These are phyloP conservation scores for Phaffia tasmanica DNA, from an alignment of 768 basidiomycete species.

Conservation along the genomic window DNA sequence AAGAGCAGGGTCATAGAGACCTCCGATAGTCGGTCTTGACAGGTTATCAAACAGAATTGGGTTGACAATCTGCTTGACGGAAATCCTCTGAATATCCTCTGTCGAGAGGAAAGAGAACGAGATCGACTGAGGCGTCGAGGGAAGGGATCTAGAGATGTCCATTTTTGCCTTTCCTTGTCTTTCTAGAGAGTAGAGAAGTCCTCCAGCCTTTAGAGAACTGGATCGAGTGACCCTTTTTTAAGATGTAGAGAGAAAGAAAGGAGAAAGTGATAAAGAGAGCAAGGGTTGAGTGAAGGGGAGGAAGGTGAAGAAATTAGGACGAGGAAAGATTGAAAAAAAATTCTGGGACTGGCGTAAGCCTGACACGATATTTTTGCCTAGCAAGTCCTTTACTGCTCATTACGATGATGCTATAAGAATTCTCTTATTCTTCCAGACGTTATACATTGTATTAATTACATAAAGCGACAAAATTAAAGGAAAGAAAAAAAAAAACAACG, in stretches of 20 bases:
- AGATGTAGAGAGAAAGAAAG: background rate
- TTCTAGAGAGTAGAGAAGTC: too few relatives aligned
- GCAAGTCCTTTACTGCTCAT: too few relatives aligned
- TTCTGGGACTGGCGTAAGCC: too few relatives aligned
- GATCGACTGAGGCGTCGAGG: slow-evolving; percentile 69
- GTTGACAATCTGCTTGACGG: slow-evolving; percentile 95
- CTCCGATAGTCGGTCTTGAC: slow-evolving; percentile 79
- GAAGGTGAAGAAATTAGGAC: background rate
- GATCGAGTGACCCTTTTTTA: background rate
- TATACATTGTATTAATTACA: too few relatives aligned
- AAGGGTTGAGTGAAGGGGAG: background rate
- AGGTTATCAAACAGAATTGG: slow-evolving; percentile 85
- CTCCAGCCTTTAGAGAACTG: background rate
- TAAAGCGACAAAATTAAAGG: too few relatives aligned
- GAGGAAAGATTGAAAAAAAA: background rate
- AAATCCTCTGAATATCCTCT: slow-evolving; percentile 79
- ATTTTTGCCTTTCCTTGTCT: slow-evolving; percentile 35
- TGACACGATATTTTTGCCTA: too few relatives aligned
- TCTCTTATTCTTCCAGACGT: too few relatives aligned
- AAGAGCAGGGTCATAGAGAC: slow-evolving; percentile 87
- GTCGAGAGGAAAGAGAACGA: slow-evolving; percentile 88
- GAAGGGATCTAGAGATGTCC: slow-evolving; percentile 83
- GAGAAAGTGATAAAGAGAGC: background rate
- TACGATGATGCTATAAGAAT: too few relatives aligned
- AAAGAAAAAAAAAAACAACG: too few relatives aligned